These are phyloP conservation scores for Henningerozyma blattae DNA, from an alignment of 805 yeast genomes.

Conservation along the genomic window DNA sequence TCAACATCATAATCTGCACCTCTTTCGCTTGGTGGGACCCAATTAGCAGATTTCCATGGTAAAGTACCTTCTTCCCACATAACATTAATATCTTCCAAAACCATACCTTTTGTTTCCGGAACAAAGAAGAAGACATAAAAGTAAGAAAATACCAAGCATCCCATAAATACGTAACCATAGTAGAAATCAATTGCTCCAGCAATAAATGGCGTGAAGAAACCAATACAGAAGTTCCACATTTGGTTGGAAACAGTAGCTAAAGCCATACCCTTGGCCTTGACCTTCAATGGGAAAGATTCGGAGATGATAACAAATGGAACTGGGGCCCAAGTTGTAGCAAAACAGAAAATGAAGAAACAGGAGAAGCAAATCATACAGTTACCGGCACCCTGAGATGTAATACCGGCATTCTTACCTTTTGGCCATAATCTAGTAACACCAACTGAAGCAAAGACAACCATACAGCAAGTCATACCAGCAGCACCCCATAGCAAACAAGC, in stretches of 20 bases:
- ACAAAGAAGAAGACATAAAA: constrained; percentile 62
- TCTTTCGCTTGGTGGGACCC: constrained; percentile 37
- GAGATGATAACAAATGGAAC: constrained; percentile 55
- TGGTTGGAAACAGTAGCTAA: constrained; percentile 57
- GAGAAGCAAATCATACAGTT: constrained; percentile 62
- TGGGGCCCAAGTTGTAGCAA: constrained; percentile 74
- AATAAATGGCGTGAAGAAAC: constrained; percentile 67
- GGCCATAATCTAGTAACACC: constrained; percentile 41
- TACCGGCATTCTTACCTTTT: constrained; percentile 29
- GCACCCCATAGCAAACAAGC: constrained; percentile 37
- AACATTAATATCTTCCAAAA: constrained; percentile 69
- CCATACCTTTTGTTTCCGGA: constrained; percentile 67
- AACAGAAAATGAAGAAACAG: constrained; percentile 61
- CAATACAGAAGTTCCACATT: constrained; percentile 56
- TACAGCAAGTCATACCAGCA: constrained; percentile 36
- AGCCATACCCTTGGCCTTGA: constrained; percentile 46
- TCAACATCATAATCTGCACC: constrained; percentile 12
- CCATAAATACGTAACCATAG: constrained; percentile 56
- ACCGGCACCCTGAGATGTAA: constrained; percentile 43
- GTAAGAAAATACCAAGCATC: constrained; percentile 45
- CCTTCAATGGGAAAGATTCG: constrained; percentile 64
- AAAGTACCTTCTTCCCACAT: constrained; percentile 30
- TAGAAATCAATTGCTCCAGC: constrained; percentile 54
- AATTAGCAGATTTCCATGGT: constrained; percentile 34
- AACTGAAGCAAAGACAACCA: constrained; percentile 42